phyloP scores from a whole-genome alignment of 2,329 filamentous ascomycete species.

The Hypoxylon rubiginosum region DNA sequence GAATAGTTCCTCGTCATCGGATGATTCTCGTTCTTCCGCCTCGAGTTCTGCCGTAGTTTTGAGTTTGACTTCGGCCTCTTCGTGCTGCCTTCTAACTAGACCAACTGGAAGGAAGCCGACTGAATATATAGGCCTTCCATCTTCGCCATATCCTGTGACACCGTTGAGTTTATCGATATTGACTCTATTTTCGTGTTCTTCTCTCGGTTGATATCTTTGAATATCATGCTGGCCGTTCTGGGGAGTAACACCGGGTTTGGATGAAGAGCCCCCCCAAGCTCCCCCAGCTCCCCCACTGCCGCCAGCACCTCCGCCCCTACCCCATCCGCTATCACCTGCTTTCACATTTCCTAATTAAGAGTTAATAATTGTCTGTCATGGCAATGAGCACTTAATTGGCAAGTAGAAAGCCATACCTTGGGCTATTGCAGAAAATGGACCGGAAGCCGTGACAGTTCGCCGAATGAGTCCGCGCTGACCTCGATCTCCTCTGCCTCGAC shows the following conservation, averaged over 20 bases:
- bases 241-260: conserved; percentile 49
- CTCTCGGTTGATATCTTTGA: conserved; percentile 58
- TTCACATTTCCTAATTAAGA: conserved; percentile 47
- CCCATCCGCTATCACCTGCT: conserved; percentile 36
- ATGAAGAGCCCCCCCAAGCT: conserved; percentile 45
- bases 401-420: conserved; percentile 40
- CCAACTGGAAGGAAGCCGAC: conserved; percentile 65
- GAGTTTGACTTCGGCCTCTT: conserved; percentile 66
- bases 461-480: conserved; percentile 49
- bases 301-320: conserved; percentile 34
- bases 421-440: conserved; percentile 54
- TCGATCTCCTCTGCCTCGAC: conserved; percentile 54
- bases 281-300: conserved; percentile 37
- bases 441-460: conserved; percentile 52
- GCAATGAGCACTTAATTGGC: neutral
- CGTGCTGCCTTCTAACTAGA: conserved; percentile 67
- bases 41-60: conserved; percentile 70
- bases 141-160: conserved; percentile 58
- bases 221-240: conserved; percentile 55
- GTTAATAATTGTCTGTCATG: conserved; percentile 24
- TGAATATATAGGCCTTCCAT: conserved; percentile 59
- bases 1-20: conserved; percentile 62
- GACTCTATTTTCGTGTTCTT: conserved; percentile 63
- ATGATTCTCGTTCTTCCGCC: conserved; percentile 62
- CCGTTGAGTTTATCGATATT: conserved; percentile 69